Percentiles rank a stretch among this genome's conserved stretches.
phyloP scores from a whole-genome alignment of 1,284 basidiomycete genomes.

The Pseudozyma sp. region DNA sequence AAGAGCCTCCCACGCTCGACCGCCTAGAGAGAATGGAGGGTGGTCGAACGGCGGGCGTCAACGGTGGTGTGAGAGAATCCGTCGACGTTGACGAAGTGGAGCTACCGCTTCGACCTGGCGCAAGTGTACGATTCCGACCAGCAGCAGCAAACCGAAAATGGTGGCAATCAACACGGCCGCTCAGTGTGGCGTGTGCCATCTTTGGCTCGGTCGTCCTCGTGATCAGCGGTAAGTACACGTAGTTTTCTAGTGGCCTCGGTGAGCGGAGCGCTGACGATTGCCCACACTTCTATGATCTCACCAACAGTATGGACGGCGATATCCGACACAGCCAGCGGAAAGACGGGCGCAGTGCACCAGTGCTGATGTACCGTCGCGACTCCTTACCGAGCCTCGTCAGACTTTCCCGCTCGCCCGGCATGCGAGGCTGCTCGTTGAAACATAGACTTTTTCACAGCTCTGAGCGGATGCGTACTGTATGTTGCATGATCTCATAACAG shows the following conservation, averaged over 20 bases:
- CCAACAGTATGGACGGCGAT: constrained; percentile 49
- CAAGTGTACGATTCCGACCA: constrained; percentile 47
- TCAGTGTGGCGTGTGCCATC: constrained; percentile 61
- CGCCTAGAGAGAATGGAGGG: constrained; percentile 45
- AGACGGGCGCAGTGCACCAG: constrained; percentile 49
- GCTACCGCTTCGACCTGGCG: constrained; percentile 64
- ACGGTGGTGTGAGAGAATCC: constrained; percentile 15
- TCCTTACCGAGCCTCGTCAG: too few relatives aligned
- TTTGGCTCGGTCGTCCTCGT: constrained; percentile 64
- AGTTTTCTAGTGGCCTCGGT: too few relatives aligned
- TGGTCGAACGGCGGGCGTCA: constrained; percentile 10
- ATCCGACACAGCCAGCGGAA: constrained; percentile 41
- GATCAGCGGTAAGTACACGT: constrained; percentile 41
- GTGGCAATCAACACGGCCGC: constrained; percentile 65
- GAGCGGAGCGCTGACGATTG: constrained; percentile 5
- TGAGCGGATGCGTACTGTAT: too few relatives aligned
- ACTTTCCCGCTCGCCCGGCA: too few relatives aligned
- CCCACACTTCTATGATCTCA: neutral
- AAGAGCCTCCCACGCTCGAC: constrained; percentile 28
- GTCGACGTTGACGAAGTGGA: constrained; percentile 62
- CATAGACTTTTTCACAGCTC: too few relatives aligned
- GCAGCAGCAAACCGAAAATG: constrained; percentile 56
- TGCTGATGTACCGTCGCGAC: constrained; percentile 19
- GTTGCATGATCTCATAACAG: too few relatives aligned
- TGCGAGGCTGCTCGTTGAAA: too few relatives aligned